Conservation (phyloP, 2,329 filamentous ascomycete species). For the Pseudocercospora musae region DNA sequence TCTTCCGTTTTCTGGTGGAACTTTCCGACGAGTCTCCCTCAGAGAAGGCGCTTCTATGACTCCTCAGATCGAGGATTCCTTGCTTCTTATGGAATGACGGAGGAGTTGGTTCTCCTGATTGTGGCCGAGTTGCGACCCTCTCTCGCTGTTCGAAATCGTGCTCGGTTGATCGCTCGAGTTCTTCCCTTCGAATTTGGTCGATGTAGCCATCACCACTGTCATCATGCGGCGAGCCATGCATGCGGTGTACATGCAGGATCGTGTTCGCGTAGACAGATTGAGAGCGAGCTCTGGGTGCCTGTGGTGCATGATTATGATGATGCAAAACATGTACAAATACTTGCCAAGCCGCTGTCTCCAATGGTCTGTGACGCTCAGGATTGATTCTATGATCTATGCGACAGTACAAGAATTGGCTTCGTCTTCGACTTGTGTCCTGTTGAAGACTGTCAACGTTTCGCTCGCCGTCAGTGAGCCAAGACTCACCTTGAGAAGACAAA, state of each 20-base stretch:
- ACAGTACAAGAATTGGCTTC: neutral
- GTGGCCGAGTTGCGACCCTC: too few relatives aligned
- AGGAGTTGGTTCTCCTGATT: too few relatives aligned
- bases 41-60: too few relatives aligned
- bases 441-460: neutral
- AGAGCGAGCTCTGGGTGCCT: neutral
- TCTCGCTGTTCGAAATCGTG: too few relatives aligned
- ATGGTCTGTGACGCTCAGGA: neutral
- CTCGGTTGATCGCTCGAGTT: too few relatives aligned
- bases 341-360: neutral
- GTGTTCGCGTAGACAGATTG: neutral
- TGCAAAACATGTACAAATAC: neutral
- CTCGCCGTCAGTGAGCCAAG: neutral
- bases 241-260: neutral
- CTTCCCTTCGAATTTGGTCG: too few relatives aligned
- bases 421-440: neutral
- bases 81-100: too few relatives aligned
- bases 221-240: too few relatives aligned
- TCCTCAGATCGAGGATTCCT: too few relatives aligned
- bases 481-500: slow-evolving; percentile 15
- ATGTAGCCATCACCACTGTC: too few relatives aligned
- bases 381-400: neutral
- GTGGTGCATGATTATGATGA: neutral
- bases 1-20: too few relatives aligned
- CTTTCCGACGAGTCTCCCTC: too few relatives aligned